Evolutionary conservation across 169 alveolate genomes (phyloP).

Genomic region (Plasmodium ovale): DNA sequence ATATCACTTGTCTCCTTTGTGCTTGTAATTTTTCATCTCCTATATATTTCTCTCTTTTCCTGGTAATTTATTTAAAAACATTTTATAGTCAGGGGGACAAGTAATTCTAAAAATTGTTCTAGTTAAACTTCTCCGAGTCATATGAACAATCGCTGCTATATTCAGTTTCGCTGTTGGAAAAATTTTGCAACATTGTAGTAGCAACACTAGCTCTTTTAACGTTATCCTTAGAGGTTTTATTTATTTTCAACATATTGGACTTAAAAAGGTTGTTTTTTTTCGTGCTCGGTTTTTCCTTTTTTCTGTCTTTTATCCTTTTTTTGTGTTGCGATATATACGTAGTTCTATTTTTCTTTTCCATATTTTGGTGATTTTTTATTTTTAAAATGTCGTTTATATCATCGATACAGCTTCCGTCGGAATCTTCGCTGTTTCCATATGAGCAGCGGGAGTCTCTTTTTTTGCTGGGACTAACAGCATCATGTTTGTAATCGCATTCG

Average conservation of each 20-base stretch:
- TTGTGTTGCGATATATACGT: slow-evolving; percentile 44
- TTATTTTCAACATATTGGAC: slow-evolving; percentile 15
- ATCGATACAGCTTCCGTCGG: slow-evolving; percentile 6
- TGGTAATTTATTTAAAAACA: too few species aligned
- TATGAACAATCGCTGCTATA: background rate
- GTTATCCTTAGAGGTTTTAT: slow-evolving; percentile 38
- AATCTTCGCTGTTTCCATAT: background rate
- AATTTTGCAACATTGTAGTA: slow-evolving; percentile 31
- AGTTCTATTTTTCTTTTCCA: slow-evolving; percentile 33
- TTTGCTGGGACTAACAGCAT: background rate
- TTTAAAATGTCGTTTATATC: slow-evolving; percentile 45
- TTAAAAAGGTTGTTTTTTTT: slow-evolving; percentile 22
- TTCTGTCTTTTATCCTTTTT: slow-evolving; percentile 40
- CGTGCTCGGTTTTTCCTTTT: slow-evolving; percentile 12
- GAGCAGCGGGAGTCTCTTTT: background rate
- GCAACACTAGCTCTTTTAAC: slow-evolving; percentile 67
- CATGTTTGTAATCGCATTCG: background rate
- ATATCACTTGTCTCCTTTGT: too few species aligned
- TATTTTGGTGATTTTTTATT: slow-evolving; percentile 12
- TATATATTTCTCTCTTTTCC: too few species aligned
- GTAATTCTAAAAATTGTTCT: too few species aligned
- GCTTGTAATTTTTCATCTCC: too few species aligned
- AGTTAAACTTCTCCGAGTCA: too few species aligned
- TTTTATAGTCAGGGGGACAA: too few species aligned
- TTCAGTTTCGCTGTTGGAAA: slow-evolving; percentile 31